Conservation (phyloP, 208 protist species). For the Blastocrithidia nonstop region DNA sequence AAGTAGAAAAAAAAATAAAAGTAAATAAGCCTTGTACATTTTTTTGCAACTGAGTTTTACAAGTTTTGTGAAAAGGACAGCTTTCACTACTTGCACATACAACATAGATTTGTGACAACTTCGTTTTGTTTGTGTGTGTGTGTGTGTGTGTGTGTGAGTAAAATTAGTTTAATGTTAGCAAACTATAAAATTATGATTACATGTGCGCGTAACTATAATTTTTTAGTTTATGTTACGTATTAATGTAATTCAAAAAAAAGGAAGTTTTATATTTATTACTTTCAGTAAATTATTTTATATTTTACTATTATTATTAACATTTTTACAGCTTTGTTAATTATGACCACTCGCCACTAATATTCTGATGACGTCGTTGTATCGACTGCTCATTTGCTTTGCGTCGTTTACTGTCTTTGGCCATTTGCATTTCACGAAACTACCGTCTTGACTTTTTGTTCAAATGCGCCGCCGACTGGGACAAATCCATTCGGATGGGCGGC, state of each 20-base stretch:
- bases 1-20: not conserved
- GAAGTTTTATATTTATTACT: not conserved
- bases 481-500: conserved; percentile 83
- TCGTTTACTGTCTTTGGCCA: conserved; percentile 50
- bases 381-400: conserved; percentile 21
- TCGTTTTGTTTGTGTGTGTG: conserved; percentile 3
- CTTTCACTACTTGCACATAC: not conserved
- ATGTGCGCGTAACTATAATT: not conserved
- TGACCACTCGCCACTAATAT: conserved; percentile 82
- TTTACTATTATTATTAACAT: not conserved
- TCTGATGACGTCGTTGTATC: conserved; percentile 36
- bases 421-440: conserved; percentile 56
- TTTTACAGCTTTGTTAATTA: conserved; percentile 1
- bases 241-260: not conserved
- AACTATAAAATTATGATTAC: conserved; percentile 1
- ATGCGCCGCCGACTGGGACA: conserved; percentile 82
- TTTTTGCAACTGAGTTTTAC: no score
- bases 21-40: no score
- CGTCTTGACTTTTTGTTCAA: conserved; percentile 79
- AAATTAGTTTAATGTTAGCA: not conserved
- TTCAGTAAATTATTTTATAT: not conserved
- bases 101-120: no score
- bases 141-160: not conserved
- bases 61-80: no score
- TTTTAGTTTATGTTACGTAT: not conserved